A percentile compares a stretch with the other conserved stretches of the same genome.
Conservation (phyloP, 805 yeast genomes). For the Myxozyma kluyveri region DNA sequence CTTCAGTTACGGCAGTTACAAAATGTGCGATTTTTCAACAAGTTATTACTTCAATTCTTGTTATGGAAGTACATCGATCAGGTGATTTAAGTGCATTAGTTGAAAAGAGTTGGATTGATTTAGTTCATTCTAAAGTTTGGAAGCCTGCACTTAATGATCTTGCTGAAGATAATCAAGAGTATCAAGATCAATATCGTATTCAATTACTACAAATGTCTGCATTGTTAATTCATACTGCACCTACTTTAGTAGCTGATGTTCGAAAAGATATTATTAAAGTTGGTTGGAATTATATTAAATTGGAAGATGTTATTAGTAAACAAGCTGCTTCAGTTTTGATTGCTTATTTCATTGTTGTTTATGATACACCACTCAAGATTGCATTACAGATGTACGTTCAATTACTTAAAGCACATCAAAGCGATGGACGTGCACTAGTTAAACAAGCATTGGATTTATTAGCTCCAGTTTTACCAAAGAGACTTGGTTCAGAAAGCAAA, state of each 20-base stretch:
- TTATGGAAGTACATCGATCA: slow-evolving; percentile 52
- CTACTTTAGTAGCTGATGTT: slow-evolving; percentile 55
- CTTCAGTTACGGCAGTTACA: slow-evolving; percentile 48
- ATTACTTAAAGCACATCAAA: slow-evolving; percentile 74
- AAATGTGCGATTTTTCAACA: slow-evolving; percentile 60
- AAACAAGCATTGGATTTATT: slow-evolving; percentile 81
- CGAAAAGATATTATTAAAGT: slow-evolving; percentile 86
- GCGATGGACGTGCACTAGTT: slow-evolving; percentile 78
- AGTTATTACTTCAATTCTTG: slow-evolving; percentile 62
- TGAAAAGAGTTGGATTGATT: slow-evolving; percentile 57
- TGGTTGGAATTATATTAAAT: slow-evolving; percentile 87
- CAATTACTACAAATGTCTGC: slow-evolving; percentile 82
- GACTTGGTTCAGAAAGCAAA: slow-evolving; percentile 21
- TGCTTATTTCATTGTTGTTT: slow-evolving; percentile 78
- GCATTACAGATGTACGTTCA: slow-evolving; percentile 93
- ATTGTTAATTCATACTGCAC: slow-evolving; percentile 64
- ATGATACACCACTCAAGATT: slow-evolving; percentile 82
- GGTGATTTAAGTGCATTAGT: slow-evolving; percentile 52
- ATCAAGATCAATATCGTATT: slow-evolving; percentile 69
- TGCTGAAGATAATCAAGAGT: slow-evolving; percentile 59
- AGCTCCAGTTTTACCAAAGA: slow-evolving; percentile 56
- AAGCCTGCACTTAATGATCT: slow-evolving; percentile 45
- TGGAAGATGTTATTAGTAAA: slow-evolving; percentile 84
- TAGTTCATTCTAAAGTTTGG: slow-evolving; percentile 71
- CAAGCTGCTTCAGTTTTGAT: slow-evolving; percentile 91